Evolutionary conservation across 164 flowering plant species (phyloP).

Genomic region (Tetrastigma voinierianum): DNA sequence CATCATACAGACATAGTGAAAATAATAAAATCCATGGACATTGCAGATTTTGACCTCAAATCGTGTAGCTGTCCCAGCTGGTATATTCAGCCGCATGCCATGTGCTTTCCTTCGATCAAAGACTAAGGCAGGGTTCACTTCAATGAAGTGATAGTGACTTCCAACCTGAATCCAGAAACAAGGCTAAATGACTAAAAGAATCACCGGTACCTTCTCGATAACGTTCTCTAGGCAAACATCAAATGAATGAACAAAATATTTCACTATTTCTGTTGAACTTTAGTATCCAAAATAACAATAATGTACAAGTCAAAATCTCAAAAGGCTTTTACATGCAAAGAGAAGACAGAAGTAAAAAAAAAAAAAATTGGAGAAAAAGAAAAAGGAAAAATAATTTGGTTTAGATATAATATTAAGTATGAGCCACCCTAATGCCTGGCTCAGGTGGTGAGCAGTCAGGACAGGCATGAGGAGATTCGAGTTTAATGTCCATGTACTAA

Average conservation of each 20-base stretch:
- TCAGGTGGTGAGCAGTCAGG: too few species aligned
- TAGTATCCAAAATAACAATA: too few species aligned
- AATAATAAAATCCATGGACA: not conserved
- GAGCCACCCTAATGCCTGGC: too few species aligned
- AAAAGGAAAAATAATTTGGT: too few species aligned
- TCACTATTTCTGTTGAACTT: too few species aligned
- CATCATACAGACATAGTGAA: not conserved
- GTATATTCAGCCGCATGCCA: conserved; percentile 94
- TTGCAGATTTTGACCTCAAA: conserved; percentile 72
- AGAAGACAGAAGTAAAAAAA: too few species aligned
- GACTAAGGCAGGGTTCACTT: conserved; percentile 75
- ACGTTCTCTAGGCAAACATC: not conserved
- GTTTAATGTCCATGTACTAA: too few species aligned
- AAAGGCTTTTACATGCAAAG: too few species aligned
- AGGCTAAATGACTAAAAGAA: not conserved
- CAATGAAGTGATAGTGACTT: conserved; percentile 96
- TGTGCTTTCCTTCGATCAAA: conserved; percentile 85
- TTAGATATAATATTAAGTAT: too few species aligned
- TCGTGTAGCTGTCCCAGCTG: conserved; percentile 86
- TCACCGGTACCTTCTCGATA: not conserved
- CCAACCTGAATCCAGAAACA: conserved; percentile 51
- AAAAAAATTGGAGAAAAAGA: too few species aligned
- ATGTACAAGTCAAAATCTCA: too few species aligned
- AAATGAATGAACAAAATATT: not conserved
- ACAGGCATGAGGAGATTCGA: too few species aligned